These are phyloP conservation scores for Calamus simplicifolius DNA, from an alignment of 176 grass and related monocot genomes.

Conservation along the genomic window DNA sequence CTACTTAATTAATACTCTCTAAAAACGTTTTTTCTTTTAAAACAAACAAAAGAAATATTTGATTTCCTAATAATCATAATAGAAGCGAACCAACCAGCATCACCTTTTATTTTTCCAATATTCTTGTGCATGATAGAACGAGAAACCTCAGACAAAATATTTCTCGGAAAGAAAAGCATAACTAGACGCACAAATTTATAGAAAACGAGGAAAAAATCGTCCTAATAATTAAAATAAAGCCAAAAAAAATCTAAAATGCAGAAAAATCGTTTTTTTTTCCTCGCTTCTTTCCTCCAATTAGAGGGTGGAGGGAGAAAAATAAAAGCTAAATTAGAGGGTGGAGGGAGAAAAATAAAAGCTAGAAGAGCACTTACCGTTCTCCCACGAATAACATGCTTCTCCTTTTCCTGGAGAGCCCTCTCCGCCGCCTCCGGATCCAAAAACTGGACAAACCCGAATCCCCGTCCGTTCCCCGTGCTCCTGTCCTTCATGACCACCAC, in stretches of 20 bases:
- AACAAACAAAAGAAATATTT: no score
- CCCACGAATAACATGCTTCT: constrained; percentile 9
- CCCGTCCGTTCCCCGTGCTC: constrained; percentile 2
- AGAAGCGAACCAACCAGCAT: no score
- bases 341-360: neutral
- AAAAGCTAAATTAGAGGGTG: neutral
- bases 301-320: neutral
- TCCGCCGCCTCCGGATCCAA: neutral
- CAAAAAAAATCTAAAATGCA: neutral
- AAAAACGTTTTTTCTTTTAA: no score
- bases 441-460: constrained; percentile 33
- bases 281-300: neutral
- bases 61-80: no score
- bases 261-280: no score
- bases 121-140: no score
- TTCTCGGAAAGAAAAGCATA: no score
- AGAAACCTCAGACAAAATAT: no score
- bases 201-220: neutral
- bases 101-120: no score
- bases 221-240: neutral
- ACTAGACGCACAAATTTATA: no score
- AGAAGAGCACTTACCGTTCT: constrained; percentile 6
- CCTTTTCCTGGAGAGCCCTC: neutral
- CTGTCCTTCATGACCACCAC: constrained; percentile 20
- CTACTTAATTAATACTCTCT: no score